These are phyloP conservation scores for Wickerhamiella hasegawae DNA, from an alignment of 805 yeast species.

Conservation along the genomic window DNA sequence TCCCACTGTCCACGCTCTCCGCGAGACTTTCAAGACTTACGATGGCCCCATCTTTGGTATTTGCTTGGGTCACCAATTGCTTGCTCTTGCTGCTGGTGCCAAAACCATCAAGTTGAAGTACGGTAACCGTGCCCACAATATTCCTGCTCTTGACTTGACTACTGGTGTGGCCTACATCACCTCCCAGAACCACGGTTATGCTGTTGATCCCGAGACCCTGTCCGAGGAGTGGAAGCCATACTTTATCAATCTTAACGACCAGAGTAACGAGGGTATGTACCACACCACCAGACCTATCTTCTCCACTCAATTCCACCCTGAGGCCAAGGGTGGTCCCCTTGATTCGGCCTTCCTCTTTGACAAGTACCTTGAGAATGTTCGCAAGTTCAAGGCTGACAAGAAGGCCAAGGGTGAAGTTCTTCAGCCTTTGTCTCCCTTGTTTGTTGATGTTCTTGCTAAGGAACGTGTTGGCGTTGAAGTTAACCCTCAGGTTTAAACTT, in stretches of 20 bases:
- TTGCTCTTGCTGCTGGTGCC: conserved; percentile 92
- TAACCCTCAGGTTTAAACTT: conserved; percentile 17
- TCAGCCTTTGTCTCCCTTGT: conserved; percentile 25
- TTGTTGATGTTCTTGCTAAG: conserved; percentile 26
- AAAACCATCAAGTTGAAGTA: conserved; percentile 83
- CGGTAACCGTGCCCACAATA: conserved; percentile 98
- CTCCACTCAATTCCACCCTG: conserved; percentile 98
- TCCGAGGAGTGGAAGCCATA: conserved; percentile 68
- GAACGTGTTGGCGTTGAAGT: conserved; percentile 29
- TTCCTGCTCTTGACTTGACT: conserved; percentile 80
- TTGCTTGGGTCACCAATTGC: conserved; percentile 92
- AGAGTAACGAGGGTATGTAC: conserved; percentile 95
- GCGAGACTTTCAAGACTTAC: conserved; percentile 47
- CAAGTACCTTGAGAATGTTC: conserved; percentile 62
- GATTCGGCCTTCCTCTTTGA: conserved; percentile 87
- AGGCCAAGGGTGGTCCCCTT: conserved; percentile 97
- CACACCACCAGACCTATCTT: conserved; percentile 78
- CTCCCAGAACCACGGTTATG: conserved; percentile 97
- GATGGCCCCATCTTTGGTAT: conserved; percentile 91
- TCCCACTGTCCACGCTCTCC: conserved; percentile 57
- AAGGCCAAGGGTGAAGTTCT: conserved; percentile 28
- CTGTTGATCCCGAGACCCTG: conserved; percentile 72
- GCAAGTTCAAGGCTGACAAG: conserved; percentile 33
- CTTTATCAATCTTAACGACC: conserved; percentile 85
- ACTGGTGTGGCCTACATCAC: conserved; percentile 96